Base-by-base conservation (phyloP, 176 grass and related monocot genomes). In the Bolboschoenus planiculmis region DNA sequence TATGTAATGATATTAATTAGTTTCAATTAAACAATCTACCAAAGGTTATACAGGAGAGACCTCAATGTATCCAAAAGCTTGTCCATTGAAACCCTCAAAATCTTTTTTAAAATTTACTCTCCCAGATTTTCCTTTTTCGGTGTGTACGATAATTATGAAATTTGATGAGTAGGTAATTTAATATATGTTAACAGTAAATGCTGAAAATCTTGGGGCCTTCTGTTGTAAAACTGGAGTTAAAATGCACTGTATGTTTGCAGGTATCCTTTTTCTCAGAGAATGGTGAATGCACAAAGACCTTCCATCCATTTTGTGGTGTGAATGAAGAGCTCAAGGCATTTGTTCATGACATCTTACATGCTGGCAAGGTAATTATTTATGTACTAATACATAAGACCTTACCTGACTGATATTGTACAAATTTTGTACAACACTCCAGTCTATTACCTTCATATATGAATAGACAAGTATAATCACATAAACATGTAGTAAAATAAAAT, bases 261-360 rank as follows among this genome's bases (percentile, higher is more conserved):
- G 92, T 98, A 62, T 70, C 89, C 35, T 93, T 88, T 86, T 78
- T 78, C 74, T 51, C 48, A 26, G 90, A 92, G 77, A 86, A 83
- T 67, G 96, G 90, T 30, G 72, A 91, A 68, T 95, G 84, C 79
- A 86, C 89, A 63, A 98, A 66, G 33, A 91, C 90, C 6, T 98
- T 98, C 82, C 88, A 95, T 81, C 89, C 92, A 36, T 98, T 98
- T 78, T 87, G 85, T 77, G 92, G 96, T n/a, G 95, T 98, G 71
- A 91, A 93, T 43, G 92, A 95, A 87, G 92, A 98, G 84, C 54
- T 98, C 55, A 98, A 93, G 85, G 71, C 87, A 36, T 98, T 98
- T 90, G 79, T 91, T 84, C 84, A 85, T n/a, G 96, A 98, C 84
- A 95, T 98, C 34, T 66, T 66, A 59, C 85, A 84, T 31, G 78